These are phyloP conservation scores for Clitoria ternatea DNA, from an alignment of 306 rosid genomes.

Conservation along the genomic window DNA sequence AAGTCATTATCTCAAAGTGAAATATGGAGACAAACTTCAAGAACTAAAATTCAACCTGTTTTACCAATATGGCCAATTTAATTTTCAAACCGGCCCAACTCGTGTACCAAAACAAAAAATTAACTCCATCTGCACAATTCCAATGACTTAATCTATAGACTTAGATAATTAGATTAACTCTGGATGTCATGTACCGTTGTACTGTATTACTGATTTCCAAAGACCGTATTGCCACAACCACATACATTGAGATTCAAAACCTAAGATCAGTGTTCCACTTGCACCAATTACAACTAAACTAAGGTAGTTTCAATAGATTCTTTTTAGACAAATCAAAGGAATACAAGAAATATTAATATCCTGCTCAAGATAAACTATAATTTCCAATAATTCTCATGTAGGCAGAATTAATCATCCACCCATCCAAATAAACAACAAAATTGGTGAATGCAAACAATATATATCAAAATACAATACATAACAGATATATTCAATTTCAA, in stretches of 20 bases:
- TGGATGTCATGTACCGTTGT: neutral
- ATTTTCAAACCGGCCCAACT: conserved; percentile 6
- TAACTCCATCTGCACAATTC: neutral
- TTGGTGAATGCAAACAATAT: neutral
- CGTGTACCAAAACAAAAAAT: neutral
- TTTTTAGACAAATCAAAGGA: neutral
- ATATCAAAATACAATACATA: neutral
- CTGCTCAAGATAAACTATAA: neutral
- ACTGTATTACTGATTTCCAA: neutral
- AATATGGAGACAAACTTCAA: conserved; percentile 19
- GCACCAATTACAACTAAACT: conserved; percentile 9
- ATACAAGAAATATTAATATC: neutral
- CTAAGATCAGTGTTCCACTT: neutral
- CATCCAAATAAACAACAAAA: conserved; percentile 14
- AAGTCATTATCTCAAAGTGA: conserved; percentile 14
- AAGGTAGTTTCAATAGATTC: neutral
- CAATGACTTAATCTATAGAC: neutral
- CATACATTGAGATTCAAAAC: conserved; percentile 6
- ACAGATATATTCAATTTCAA: neutral
- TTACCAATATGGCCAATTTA: conserved; percentile 5
- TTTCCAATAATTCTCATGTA: conserved; percentile 10
- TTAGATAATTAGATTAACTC: neutral
- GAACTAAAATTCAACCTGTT: neutral
- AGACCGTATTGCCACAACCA: neutral
- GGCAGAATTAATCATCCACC: neutral